Base-by-base conservation (phyloP, 2,329 filamentous ascomycete genomes). In the Fusarium gaditjirri region DNA sequence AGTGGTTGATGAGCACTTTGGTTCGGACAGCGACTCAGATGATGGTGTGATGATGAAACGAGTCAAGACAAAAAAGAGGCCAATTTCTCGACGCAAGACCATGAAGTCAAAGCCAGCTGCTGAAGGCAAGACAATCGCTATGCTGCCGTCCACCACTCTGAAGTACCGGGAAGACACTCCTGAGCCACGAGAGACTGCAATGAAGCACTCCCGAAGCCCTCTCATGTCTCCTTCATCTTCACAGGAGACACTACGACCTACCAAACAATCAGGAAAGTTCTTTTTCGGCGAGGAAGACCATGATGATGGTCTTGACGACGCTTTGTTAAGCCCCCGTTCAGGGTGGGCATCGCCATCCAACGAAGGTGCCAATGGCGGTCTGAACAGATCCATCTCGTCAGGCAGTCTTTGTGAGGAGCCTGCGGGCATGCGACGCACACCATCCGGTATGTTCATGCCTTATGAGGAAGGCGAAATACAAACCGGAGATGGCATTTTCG, bases 391-490 rank as follows among this genome's bases (percentile, higher is more conserved):
- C 25, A 76, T 82, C n/a, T 88, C 88, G 29, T 81, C 84, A 43
- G 80, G 80, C 76, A 86, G 83, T 68, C 80, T 88, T n/a, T 80
- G 78, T n/a, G 84, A 83, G 25, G 86, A 89, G 65, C 83, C 86
- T 46, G 84, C 82, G 23, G 91, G 91, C 57, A 91, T 97, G 85
- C 90, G 92, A 70, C 88, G 94, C 74, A 97, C 94, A 25, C 86
- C 90, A 55, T 96, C 94, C 42, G 94, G 94, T 74, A 97, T 97
- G 93, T 92, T 97, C 76, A 95, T 97, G 92, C 93, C 94, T 12
- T 92, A 91, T 75, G 93, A 94, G 75, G 92, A 94, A 75, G 90
- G 90, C 67, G 93, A 94, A 72, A 84, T 81, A 79, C 86, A 81
- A 50, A 84, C 86, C 68, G 89, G 84, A 77, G 85, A 87, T 56